Base-by-base conservation (phyloP, 495 filamentous ascomycete species). In the Penicillium coffeae region DNA sequence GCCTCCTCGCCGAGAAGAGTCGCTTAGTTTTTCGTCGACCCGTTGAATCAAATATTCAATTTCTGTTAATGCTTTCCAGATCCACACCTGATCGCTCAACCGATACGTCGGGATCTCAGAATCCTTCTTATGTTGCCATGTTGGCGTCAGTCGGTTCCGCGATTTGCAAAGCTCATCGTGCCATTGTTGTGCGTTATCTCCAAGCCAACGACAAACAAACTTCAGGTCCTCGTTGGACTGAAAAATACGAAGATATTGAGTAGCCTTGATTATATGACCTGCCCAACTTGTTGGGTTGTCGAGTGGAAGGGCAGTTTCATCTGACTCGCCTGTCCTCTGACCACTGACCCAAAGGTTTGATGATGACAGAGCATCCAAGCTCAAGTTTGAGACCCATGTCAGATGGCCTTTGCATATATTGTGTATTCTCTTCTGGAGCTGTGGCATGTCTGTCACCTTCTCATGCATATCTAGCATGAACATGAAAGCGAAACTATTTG, bases 391-490 rank as follows among this genome's bases (percentile, higher is more conserved):
- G 14, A 41, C 14, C 16, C 38, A 41, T 8, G 20, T 9, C 9
- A 41, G 38, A n/a, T 41, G 38, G 2, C 38, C 38, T 9, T 9
- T 41, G 13, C 38, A 41, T 18, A 20, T 22, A 9, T 41, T 20
- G 22, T 20, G 18, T 6, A 41, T 41, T 9, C 38, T 7, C 14
- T 41, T 7, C 9, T 20, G 38, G 13, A 41, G 8, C 1, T 20
- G 1, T 19, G 12, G n/a, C 13, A 21, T 22, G 38, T n/a, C 14
- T 20, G 1, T 22, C 38, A 2, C 20, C 1, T 12, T 10, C 2
- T 9, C 38, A 22, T 41, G 14, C 38, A 41, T 41, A 8, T 41
- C 20, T 14, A 41, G 13, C 38, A 41, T 41, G 38, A 41, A 41
- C 38, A 41, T 41, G 38, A 41, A 41, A 20, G 38, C 6, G 22